These are phyloP conservation scores for Colletotrichum chrysophilum DNA, from an alignment of 2,329 filamentous ascomycete genomes.

Conservation along the genomic window DNA sequence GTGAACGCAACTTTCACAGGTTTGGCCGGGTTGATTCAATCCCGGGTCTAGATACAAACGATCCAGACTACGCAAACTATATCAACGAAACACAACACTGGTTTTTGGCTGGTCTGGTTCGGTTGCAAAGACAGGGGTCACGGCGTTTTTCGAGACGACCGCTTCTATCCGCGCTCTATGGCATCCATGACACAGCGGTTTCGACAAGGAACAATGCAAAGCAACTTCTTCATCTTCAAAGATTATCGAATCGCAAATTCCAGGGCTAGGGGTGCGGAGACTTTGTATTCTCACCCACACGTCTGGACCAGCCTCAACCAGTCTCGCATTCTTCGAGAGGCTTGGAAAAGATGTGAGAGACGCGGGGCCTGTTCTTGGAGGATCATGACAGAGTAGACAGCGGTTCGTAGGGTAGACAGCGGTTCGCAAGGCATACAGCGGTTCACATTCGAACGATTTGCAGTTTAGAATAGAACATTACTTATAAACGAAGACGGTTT, in stretches of 20 bases:
- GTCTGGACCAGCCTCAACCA: neutral
- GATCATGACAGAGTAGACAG: neutral
- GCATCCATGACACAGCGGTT: neutral
- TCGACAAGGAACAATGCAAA: neutral
- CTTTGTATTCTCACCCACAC: neutral
- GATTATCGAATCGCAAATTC: accelerated
- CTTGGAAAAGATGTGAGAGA: neutral
- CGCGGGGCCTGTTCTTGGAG: neutral
- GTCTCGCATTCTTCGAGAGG: neutral
- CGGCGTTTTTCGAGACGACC: neutral
- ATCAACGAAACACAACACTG: no score
- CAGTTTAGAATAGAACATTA: neutral
- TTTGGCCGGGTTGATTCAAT: neutral
- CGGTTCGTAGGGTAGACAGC: accelerated
- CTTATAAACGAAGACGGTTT: neutral
- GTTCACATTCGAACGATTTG: neutral
- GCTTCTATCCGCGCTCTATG: neutral
- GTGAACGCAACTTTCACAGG: accelerated
- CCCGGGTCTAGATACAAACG: no score
- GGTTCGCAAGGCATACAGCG: neutral
- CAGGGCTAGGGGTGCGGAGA: no score
- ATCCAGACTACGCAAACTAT: no score
- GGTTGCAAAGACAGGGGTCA: neutral
- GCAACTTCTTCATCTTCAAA: accelerated
- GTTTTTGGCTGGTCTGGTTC: neutral